phyloP scores from a whole-genome alignment of 176 grass and related monocot genomes.

The Avena eriantha region DNA sequence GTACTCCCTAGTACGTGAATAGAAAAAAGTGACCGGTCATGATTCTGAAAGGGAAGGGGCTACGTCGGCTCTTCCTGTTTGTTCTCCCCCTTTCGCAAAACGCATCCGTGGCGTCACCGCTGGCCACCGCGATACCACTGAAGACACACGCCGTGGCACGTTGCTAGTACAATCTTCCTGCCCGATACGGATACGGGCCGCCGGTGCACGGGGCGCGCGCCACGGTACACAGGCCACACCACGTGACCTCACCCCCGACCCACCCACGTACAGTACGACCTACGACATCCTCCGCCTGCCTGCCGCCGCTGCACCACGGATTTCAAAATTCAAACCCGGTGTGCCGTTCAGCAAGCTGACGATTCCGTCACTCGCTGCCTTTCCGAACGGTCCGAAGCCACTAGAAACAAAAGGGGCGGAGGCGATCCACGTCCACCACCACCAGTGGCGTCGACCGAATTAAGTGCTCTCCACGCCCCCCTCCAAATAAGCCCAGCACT shows the following conservation, averaged over 20 bases:
- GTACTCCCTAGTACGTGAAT: no score
- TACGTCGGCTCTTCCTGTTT: neutral
- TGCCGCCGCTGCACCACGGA: neutral
- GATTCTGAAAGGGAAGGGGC: no score
- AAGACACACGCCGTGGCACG: neutral
- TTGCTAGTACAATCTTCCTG: neutral
- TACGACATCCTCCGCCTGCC: neutral
- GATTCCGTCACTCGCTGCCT: neutral
- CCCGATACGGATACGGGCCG: neutral
- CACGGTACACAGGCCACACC: neutral
- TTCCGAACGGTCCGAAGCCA: constrained; percentile 45
- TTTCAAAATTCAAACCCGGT: constrained; percentile 50
- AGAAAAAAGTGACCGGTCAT: no score
- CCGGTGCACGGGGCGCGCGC: constrained; percentile 8
- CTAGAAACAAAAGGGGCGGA: neutral
- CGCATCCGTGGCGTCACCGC: neutral
- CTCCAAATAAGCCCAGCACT: neutral
- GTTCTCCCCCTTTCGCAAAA: neutral
- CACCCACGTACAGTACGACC: constrained; percentile 7
- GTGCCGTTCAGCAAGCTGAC: neutral
- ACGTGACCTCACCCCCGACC: constrained; percentile 36
- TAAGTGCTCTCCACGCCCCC: constrained; percentile 23
- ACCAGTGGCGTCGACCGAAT: neutral
- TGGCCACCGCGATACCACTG: neutral
- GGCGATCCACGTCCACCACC: constrained; percentile 12